Conservation (phyloP, 108 stramenopile species). For the Parmales sp. region DNA sequence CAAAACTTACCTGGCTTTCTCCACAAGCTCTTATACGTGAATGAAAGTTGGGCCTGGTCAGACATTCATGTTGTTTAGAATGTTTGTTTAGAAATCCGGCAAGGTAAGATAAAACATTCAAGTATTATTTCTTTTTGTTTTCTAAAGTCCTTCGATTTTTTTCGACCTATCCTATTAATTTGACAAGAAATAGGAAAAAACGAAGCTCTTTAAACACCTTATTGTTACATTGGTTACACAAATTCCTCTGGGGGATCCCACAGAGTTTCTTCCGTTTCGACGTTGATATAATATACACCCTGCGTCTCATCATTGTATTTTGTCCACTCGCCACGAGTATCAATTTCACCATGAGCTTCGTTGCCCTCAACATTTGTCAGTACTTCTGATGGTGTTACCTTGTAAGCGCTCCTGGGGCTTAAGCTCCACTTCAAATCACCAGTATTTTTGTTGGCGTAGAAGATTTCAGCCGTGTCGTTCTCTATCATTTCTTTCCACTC, state of each 20-base stretch:
- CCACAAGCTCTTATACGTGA: too few relatives aligned
- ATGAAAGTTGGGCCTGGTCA: too few relatives aligned
- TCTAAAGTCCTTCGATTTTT: too few relatives aligned
- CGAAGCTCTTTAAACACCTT: too few relatives aligned
- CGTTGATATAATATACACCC: conserved; percentile 18
- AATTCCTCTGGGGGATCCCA: conserved; percentile 19
- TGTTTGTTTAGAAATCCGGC: too few relatives aligned
- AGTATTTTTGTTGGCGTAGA: neutral
- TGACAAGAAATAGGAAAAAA: too few relatives aligned
- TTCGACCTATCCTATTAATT: too few relatives aligned
- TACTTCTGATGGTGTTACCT: neutral
- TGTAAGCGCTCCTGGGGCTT: neutral
- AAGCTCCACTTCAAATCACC: conserved; percentile 7
- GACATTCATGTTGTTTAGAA: too few relatives aligned
- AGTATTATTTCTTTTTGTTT: too few relatives aligned
- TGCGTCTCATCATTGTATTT: neutral
- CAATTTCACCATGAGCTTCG: neutral
- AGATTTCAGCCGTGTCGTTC: neutral
- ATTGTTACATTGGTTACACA: too few relatives aligned
- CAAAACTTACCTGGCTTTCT: too few relatives aligned
- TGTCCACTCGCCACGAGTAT: neutral
- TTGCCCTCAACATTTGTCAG: neutral
- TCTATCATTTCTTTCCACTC: neutral
- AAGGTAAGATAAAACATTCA: too few relatives aligned
- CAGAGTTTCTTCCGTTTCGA: conserved; percentile 13